Base-by-base conservation (phyloP, 1,139 yeast species). In the Saccharomycopsis hybrid region DNA sequence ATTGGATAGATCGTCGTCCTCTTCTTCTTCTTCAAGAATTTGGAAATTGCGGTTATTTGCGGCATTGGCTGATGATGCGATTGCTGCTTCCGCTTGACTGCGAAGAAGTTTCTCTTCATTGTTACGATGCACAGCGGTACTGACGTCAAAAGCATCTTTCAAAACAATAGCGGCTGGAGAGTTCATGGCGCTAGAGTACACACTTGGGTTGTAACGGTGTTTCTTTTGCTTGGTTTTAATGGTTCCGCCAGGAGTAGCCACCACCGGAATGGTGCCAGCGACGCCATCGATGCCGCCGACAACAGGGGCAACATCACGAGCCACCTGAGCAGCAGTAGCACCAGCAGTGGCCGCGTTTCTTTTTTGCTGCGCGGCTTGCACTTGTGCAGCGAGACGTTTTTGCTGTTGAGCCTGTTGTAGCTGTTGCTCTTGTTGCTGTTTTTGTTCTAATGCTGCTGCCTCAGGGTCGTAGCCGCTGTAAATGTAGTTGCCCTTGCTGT, bases 131-230 rank as follows among this genome's bases (percentile, higher is more conserved):
- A 92, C 95, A 0, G 97, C 97, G 52, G 94, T 82, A 24, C 96
- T 84, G 13, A 92, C 85, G 62, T 92, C 98, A 67, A 90, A 90
- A 7, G 96, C 97, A 61, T 92, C 98, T 59, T 89, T 83, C 72
- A 92, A 77, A 0, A 95, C 95, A 50, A 84, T 87, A 0, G 94
- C 94, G 4, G 94, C 96, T 3, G 97, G 97, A 1, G 96, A 83
- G 59, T 83, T 84, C 57, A 76, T 43, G 1, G 64, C 60, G 7
- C 59, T 60, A 7, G 56, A 52, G 31, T 59, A 53, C 1, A 40
- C 31, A 9, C 52, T 52, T 4, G 51, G 46, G n/a, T 48, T 38
- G 44, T 56, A 57, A 46, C 53, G 50, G 24, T 61, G 62, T 50
- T 48, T 59, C n/a, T 45, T 51, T 30, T 13, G 28, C 9, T 29